Evolutionary conservation across 768 basidiomycete genomes (phyloP), one percentile per base, ranked within the genome.

Genomic region (Obba rivulosa): DNA sequence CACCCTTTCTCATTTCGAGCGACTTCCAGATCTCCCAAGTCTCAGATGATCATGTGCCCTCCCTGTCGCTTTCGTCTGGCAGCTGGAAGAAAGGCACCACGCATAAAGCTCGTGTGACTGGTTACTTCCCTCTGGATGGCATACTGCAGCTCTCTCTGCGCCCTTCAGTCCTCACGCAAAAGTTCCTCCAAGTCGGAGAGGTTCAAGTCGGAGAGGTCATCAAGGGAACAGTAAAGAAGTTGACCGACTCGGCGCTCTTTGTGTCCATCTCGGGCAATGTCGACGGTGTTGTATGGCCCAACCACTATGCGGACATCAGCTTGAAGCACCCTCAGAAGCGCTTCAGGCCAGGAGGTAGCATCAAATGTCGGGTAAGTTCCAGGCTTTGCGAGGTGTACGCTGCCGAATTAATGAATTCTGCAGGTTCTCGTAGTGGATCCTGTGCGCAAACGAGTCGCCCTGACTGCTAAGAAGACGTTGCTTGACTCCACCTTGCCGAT

Each of bases 271-370:
- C 86, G 4, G 92, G 90, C 4, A 89, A 79, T 51, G 83, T 97
- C 25, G 92, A 96, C 60, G 96, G 90, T 23, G 85, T 96, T 22
- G 75, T 97, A 18, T 96, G 91, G 88, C 93, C 94, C 0, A 79
- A 83, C 52, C 96, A 98, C 62, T 96, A 89, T 62, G 92, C 96
- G 10, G 96, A 99, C 64, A 93, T 98, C 59, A 63, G 71, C n/a
- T 75, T 98, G 57, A 96, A 93, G 62, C 88, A 97, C 62, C 95
- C 95, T 9, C 82, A 91, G 37, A 90, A 84, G 68, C 78, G 85
- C 51, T 99, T 96, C 72, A 93, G 91, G 61, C 70, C 76, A 18
- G 94, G 93, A 21, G 75, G 77, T 3, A 78, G 63, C 44, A 86
- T 97, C 65, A 95, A 88, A 69, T 93, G 91, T 57, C 73, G 91